These are phyloP conservation scores for Fusarium proliferatum DNA, from an alignment of 2,329 filamentous ascomycete genomes.

Conservation along the genomic window DNA sequence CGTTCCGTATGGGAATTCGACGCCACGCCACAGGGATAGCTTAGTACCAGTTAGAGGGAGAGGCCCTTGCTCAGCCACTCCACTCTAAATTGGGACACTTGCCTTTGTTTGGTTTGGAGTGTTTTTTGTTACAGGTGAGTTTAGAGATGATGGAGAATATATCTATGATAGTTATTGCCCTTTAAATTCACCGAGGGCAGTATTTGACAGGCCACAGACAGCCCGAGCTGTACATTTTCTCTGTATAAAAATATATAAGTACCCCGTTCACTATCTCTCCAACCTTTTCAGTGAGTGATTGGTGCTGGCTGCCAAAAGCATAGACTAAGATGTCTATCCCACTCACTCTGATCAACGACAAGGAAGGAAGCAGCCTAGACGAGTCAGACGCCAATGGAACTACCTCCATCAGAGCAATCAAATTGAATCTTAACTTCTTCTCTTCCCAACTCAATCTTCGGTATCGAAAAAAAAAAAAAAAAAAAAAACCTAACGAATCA, in stretches of 20 bases:
- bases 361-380: background rate
- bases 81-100: slow-evolving; percentile 19
- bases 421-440: background rate
- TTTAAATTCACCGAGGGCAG: background rate
- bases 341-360: background rate
- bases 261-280: background rate
- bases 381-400: background rate
- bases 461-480: background rate
- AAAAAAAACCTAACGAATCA: too few species aligned
- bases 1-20: slow-evolving; percentile 33
- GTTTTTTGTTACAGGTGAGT: slow-evolving; percentile 7
- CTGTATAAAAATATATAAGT: too few species aligned
- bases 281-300: background rate
- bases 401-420: background rate
- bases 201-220: background rate
- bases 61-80: slow-evolving; percentile 33
- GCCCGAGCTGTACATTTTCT: background rate
- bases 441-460: background rate
- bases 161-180: background rate
- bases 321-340: background rate
- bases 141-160: background rate
- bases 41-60: background rate
- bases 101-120: slow-evolving; percentile 7
- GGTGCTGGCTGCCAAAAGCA: background rate
- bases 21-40: slow-evolving; percentile 23